These are phyloP conservation scores for Penicillium thymicola DNA, from an alignment of 2,329 filamentous ascomycete species.

Conservation along the genomic window DNA sequence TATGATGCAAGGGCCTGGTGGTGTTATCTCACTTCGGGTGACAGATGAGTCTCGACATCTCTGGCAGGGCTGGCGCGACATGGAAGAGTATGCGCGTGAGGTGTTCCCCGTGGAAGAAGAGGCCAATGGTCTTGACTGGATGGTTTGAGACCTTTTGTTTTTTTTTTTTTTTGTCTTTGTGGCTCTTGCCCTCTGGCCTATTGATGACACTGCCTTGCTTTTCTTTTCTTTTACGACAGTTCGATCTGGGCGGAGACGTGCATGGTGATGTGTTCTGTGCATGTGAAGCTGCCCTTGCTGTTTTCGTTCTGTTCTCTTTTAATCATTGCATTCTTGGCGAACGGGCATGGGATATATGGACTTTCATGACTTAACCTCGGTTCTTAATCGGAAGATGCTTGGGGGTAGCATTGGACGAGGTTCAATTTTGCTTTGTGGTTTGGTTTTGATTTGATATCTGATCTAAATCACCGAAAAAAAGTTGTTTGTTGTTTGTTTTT, in stretches of 20 bases:
- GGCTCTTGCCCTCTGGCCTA: not conserved
- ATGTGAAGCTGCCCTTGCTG: constrained; percentile 15
- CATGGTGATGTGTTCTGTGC: constrained; percentile 28
- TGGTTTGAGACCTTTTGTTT: constrained; percentile 48
- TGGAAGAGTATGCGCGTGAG: constrained; percentile 93
- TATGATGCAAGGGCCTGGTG: constrained; percentile 52
- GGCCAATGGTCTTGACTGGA: constrained; percentile 91
- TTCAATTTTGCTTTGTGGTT: not conserved
- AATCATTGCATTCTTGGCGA: constrained; percentile 31
- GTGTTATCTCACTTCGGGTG: constrained; percentile 60
- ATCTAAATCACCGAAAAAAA: constrained; percentile 16
- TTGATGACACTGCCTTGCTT: constrained; percentile 5
- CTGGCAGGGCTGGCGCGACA: constrained; percentile 85
- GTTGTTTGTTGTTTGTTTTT: constrained; percentile 6
- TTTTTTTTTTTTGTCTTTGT: not conserved
- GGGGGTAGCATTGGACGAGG: constrained; percentile 9
- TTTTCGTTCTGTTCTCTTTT: constrained; percentile 15
- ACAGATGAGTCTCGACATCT: constrained; percentile 73
- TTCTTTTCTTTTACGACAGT: constrained; percentile 14
- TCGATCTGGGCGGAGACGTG: constrained; percentile 20
- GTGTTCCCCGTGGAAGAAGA: constrained; percentile 94
- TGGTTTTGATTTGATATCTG: constrained; percentile 4
- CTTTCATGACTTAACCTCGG: constrained; percentile 15
- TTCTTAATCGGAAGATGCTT: constrained; percentile 19
- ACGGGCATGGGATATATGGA: constrained; percentile 28